Evolutionary conservation across 169 alveolate species (phyloP).

Genomic region (Condylostoma magnum): DNA sequence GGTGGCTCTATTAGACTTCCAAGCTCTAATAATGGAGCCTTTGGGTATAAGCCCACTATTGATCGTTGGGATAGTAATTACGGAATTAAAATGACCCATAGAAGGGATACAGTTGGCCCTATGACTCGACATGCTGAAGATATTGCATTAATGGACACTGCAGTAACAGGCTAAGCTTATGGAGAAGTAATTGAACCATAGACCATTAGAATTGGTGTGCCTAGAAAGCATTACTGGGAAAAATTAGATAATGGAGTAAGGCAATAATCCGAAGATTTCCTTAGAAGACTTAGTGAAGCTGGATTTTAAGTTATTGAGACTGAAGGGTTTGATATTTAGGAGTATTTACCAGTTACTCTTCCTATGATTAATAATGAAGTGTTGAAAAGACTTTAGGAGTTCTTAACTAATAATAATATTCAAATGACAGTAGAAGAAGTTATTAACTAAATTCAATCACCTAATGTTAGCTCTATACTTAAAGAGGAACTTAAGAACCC

Average conservation of each 20-base stretch:
- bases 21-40: conserved; percentile 29
- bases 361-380: neutral
- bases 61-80: conserved; percentile 25
- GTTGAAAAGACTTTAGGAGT: neutral
- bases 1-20: conserved; percentile 48
- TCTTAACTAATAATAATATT: neutral
- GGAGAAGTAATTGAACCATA: neutral
- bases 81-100: neutral
- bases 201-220: neutral
- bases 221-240: neutral
- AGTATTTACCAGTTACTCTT: too few species aligned
- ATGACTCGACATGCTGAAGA: neutral
- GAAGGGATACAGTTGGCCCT: neutral
- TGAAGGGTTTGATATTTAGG: too few species aligned
- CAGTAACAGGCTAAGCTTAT: neutral
- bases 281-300: neutral
- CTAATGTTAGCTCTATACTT: neutral
- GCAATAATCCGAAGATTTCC: neutral
- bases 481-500: neutral
- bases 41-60: conserved; percentile 36
- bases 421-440: neutral
- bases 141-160: neutral
- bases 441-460: neutral
- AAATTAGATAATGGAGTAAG: neutral
- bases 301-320: neutral